These are phyloP conservation scores for Geotrichum restrictum DNA, from an alignment of 1,139 yeast species.

Conservation along the genomic window DNA sequence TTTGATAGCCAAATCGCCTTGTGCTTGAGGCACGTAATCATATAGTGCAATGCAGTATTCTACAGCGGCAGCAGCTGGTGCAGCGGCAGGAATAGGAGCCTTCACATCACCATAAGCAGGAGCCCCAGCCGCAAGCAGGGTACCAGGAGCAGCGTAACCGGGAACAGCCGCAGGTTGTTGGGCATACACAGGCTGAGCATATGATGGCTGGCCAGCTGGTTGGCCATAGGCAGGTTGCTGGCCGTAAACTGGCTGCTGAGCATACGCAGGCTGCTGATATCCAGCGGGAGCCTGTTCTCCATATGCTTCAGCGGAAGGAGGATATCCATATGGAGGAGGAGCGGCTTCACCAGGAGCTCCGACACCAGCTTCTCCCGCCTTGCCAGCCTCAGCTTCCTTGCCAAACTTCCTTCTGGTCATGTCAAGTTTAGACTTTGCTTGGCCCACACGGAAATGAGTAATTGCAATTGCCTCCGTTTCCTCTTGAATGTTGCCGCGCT, in stretches of 20 bases:
- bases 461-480: slow-evolving; percentile 79
- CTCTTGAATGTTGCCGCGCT: slow-evolving; percentile 89
- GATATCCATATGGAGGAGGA: slow-evolving; percentile 31
- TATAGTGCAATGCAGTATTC: slow-evolving; percentile 71
- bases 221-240: slow-evolving; percentile 27
- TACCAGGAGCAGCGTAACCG: slow-evolving; percentile 18
- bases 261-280: slow-evolving; percentile 33
- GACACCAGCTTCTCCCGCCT: slow-evolving; percentile 35
- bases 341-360: slow-evolving; percentile 28
- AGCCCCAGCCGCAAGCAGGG: slow-evolving; percentile 25
- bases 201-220: slow-evolving; percentile 19
- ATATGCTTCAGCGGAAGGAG: slow-evolving; percentile 18
- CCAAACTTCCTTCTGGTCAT: slow-evolving; percentile 75
- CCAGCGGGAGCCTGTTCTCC: slow-evolving; percentile 21
- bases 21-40: slow-evolving; percentile 78
- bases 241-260: slow-evolving; percentile 25
- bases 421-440: slow-evolving; percentile 78
- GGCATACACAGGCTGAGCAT: slow-evolving; percentile 30
- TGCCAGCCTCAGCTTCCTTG: slow-evolving; percentile 42
- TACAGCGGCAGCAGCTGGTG: slow-evolving; percentile 41
- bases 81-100: slow-evolving; percentile 33
- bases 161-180: slow-evolving; percentile 23
- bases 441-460: slow-evolving; percentile 85
- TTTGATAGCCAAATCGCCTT: slow-evolving; percentile 79
- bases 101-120: slow-evolving; percentile 26